A percentile compares a stretch with the other conserved stretches of the same genome.
Conservation (phyloP, 495 filamentous ascomycete species). For the Glarea lozoyensis region DNA sequence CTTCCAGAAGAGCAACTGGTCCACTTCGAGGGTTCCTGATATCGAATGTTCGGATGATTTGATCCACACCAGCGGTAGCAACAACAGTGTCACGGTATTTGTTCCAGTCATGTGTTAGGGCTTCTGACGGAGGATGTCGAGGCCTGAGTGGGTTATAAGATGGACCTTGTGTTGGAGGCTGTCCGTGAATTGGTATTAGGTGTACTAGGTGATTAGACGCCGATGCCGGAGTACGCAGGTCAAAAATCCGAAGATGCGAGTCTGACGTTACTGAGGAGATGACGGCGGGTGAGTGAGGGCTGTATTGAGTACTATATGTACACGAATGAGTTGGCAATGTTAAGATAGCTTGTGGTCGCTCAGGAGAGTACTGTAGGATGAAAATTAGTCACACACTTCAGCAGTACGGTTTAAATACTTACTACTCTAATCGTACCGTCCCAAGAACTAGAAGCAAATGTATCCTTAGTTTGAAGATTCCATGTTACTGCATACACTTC, state of each 20-base stretch:
- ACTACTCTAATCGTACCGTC: slow-evolving; percentile 87
- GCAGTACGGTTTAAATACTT: slow-evolving; percentile 15
- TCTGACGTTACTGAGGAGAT: slow-evolving; percentile 79
- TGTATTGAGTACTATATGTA: slow-evolving; percentile 80
- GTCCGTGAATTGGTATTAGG: slow-evolving; percentile 67
- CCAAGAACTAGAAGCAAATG: slow-evolving; percentile 84
- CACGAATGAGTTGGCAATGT: slow-evolving; percentile 86
- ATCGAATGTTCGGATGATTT: slow-evolving; percentile 78
- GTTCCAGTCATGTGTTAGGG: slow-evolving; percentile 97
- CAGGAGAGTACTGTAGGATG: slow-evolving; percentile 62
- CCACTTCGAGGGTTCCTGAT: slow-evolving; percentile 64
- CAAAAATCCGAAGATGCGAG: slow-evolving; percentile 79
- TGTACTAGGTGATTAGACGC: slow-evolving; percentile 75
- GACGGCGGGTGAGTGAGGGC: slow-evolving; percentile 67
- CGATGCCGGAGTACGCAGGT: slow-evolving; percentile 72
- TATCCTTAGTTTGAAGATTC: slow-evolving; percentile 86
- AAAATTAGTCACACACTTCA: slow-evolving; percentile 6
- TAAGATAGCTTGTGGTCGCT: slow-evolving; percentile 55
- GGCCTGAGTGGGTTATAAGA: slow-evolving; percentile 26
- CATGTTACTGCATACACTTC: slow-evolving; percentile 88
- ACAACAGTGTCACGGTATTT: slow-evolving; percentile 82
- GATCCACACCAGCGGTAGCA: slow-evolving; percentile 86
- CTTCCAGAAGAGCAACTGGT: slow-evolving; percentile 59
- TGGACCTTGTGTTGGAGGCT: slow-evolving; percentile 36
- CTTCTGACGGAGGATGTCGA: slow-evolving; percentile 45